Conservation (phyloP, 1,139 yeast genomes). For the Candida sojae region DNA sequence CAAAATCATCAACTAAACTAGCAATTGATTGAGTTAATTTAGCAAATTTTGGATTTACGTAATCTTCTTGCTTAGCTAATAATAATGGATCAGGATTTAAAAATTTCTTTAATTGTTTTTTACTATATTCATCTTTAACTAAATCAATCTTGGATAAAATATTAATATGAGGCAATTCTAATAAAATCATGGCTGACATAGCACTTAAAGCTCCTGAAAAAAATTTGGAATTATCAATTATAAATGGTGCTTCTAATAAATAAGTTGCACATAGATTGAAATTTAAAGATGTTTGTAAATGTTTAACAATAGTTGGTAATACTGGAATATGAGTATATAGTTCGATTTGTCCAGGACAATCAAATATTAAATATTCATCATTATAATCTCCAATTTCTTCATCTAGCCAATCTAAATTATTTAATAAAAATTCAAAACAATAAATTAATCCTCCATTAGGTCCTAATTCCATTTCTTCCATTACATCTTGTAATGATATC, state of each 20-base stretch:
- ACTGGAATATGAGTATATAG: conserved; percentile 94
- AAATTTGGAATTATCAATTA: conserved; percentile 85
- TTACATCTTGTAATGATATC: conserved; percentile 91
- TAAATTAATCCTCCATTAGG: conserved; percentile 95
- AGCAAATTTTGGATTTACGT: conserved; percentile 72
- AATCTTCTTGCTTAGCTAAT: conserved; percentile 38
- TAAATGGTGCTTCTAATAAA: conserved; percentile 90
- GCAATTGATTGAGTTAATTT: conserved; percentile 82
- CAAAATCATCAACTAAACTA: conserved; percentile 90
- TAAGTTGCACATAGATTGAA: conserved; percentile 92
- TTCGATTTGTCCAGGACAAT: conserved; percentile 98
- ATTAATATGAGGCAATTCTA: conserved; percentile 93
- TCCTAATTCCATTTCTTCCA: conserved; percentile 92
- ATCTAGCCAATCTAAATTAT: conserved; percentile 94
- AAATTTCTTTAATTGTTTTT: conserved; percentile 76
- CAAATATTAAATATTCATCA: conserved; percentile 91
- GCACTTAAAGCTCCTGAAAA: conserved; percentile 96
- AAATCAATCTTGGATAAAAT: conserved; percentile 84
- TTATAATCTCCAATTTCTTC: conserved; percentile 92
- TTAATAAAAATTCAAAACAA: conserved; percentile 86
- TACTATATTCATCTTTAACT: conserved; percentile 72
- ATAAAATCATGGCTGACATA: conserved; percentile 95
- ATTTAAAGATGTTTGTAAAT: conserved; percentile 73
- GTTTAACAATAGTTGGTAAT: conserved; percentile 83
- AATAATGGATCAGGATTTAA: conserved; percentile 90